Conservation (phyloP, 306 rosid genomes). For the Macrotyloma uniflorum region DNA sequence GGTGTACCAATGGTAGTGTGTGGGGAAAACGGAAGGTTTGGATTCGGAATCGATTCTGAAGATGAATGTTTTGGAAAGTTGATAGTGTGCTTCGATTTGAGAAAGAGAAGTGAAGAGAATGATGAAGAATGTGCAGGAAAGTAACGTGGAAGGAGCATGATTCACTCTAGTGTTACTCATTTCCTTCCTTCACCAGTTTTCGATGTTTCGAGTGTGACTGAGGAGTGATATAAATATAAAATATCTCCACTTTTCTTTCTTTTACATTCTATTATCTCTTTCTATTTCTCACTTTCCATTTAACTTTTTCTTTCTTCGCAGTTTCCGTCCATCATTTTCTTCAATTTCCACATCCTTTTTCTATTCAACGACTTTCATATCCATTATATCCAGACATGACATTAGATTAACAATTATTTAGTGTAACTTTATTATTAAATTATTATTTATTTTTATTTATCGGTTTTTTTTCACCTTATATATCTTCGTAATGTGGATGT, state of each 20-base stretch:
- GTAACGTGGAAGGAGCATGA: background rate
- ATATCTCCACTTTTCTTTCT: background rate
- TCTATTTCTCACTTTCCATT: too few relatives aligned
- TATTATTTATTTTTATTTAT: too few relatives aligned
- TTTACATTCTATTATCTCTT: background rate
- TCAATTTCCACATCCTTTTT: too few relatives aligned
- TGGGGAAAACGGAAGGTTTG: background rate
- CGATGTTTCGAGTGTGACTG: background rate
- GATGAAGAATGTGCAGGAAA: background rate
- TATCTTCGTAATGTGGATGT: too few relatives aligned
- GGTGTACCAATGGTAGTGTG: slow-evolving; percentile 9
- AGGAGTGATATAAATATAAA: background rate
- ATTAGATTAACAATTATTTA: too few relatives aligned
- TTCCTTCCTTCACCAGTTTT: background rate
- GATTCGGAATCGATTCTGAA: background rate
- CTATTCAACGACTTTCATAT: too few relatives aligned
- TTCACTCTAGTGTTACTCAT: background rate
- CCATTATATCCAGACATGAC: too few relatives aligned
- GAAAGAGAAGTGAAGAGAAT: background rate
- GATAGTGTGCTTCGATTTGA: background rate
- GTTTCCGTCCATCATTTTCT: too few relatives aligned
- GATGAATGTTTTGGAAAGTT: background rate
- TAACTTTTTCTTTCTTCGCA: background rate
- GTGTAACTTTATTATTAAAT: too few relatives aligned
- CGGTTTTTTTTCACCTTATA: too few relatives aligned